Conservation (phyloP, 163 green algal species). For the Volvox carteri region DNA sequence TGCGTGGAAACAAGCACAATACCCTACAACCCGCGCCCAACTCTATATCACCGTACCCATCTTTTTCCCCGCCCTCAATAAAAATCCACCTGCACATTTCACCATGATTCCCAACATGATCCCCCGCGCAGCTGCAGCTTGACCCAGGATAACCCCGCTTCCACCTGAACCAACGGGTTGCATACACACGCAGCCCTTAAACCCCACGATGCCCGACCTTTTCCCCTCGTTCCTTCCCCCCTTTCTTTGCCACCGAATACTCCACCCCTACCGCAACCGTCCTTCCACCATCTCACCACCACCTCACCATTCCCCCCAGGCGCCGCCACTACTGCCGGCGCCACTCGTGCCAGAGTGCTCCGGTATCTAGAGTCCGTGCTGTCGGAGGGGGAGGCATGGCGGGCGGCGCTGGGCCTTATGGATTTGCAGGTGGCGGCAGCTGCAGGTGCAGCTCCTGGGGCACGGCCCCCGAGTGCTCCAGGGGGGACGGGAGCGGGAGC, state of each 20-base stretch:
- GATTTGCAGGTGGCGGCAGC: too few species aligned
- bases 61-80: too few species aligned
- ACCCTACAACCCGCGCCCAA: too few species aligned
- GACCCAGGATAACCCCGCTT: background rate
- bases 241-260: background rate
- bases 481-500: background rate
- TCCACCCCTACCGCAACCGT: background rate
- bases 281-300: background rate
- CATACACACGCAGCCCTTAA: background rate
- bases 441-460: too few species aligned
- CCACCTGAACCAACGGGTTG: background rate
- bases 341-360: background rate
- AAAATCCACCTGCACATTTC: too few species aligned
- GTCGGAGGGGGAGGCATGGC: background rate
- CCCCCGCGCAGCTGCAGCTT: too few species aligned
- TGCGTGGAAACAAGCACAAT: too few species aligned
- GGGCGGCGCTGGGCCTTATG: background rate
- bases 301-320: background rate
- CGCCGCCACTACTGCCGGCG: background rate
- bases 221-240: background rate
- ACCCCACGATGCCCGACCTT: too few species aligned
- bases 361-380: constrained; percentile 3
- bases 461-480: too few species aligned
- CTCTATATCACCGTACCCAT: too few species aligned
- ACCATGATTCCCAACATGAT: too few species aligned